Evolutionary conservation across 106 monocot species (phyloP), one percentile per base, ranked within the genome.

Genomic region (Apostasia shenzhenica): DNA sequence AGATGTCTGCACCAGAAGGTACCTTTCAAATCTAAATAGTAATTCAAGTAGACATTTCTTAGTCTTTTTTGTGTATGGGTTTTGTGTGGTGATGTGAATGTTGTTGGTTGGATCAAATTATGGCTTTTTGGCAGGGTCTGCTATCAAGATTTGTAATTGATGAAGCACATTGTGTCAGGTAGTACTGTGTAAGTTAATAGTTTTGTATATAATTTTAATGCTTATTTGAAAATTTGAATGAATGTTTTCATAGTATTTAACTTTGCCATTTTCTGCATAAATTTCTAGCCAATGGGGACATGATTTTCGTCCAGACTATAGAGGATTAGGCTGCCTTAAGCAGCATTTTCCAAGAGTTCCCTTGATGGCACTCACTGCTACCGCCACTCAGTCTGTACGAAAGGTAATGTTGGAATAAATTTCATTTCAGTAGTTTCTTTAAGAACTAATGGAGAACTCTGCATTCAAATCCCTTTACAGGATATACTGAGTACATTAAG

Each of bases 91-190:
- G 14, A 26, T 8, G 46, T 64, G 8, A 64, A 63, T 0, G 37
- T 8, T 61, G 61, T 62, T 62, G 59, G 69, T 10, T 10, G 37
- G 53, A 40, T 41, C 58, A 72, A 73, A 79, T 51, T 5, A 39
- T 72, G 38, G 38, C 49, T 73, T 46, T 26, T 7, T 81, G 61
- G 37, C 84, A 92, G 89, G 89, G 84, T 48, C 77, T 84, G 11
- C 75, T 97, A 65, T 84, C 97, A 59, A 92, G 97, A 79, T 97
- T 97, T 83, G 92, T 87, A 45, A 75, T 97, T 75, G 97, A 97
- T 58, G 97, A 97, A 85, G 92, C 92, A 47, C 97, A 97, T 73
- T 92, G 97, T 75, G 85, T 97, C 55, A 97, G 97, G 97, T 97
- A 80, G 79, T 55, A 1, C 44, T 53, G 43, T 72, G 57, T 14